These are phyloP conservation scores for Eucalyptus shirleyi DNA, from an alignment of 345 rosid species.

Conservation along the genomic window DNA sequence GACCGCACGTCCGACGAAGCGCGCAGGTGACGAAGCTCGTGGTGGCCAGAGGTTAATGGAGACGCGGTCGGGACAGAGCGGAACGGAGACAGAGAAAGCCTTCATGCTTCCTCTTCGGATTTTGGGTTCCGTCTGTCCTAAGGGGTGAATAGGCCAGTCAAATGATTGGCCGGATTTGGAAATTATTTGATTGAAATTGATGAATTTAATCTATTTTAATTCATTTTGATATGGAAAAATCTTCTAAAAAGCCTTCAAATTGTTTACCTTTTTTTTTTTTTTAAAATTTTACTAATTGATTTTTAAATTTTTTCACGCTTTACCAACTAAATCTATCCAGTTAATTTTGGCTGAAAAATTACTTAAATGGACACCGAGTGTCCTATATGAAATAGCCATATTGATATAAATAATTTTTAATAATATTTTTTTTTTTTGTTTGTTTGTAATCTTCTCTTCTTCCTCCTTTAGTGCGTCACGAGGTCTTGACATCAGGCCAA, in stretches of 20 bases:
- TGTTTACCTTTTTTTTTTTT: neutral
- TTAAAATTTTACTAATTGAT: too few relatives aligned
- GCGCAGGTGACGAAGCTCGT: conserved; percentile 13
- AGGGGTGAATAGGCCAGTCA: too few relatives aligned
- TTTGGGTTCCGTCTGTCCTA: neutral
- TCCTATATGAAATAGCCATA: rapidly evolving
- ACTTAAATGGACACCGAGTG: rapidly evolving
- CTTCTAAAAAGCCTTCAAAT: neutral
- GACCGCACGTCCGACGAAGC: conserved; percentile 33
- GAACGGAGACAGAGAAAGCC: neutral
- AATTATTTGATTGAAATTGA: too few relatives aligned
- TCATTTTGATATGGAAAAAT: neutral
- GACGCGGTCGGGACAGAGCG: neutral
- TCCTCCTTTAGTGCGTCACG: too few relatives aligned
- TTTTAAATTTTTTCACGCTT: too few relatives aligned
- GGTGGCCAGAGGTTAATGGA: neutral
- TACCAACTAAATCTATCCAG: rapidly evolving
- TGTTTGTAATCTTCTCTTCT: too few relatives aligned
- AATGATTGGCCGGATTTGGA: neutral
- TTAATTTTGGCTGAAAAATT: rapidly evolving
- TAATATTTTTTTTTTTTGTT: too few relatives aligned
- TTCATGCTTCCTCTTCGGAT: neutral
- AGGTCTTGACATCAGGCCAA: rapidly evolving
- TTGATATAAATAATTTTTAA: too few relatives aligned
- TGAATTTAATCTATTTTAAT: too few relatives aligned